phyloP scores from a whole-genome alignment of 2,329 filamentous ascomycete genomes.

The Colletotrichum sp. region DNA sequence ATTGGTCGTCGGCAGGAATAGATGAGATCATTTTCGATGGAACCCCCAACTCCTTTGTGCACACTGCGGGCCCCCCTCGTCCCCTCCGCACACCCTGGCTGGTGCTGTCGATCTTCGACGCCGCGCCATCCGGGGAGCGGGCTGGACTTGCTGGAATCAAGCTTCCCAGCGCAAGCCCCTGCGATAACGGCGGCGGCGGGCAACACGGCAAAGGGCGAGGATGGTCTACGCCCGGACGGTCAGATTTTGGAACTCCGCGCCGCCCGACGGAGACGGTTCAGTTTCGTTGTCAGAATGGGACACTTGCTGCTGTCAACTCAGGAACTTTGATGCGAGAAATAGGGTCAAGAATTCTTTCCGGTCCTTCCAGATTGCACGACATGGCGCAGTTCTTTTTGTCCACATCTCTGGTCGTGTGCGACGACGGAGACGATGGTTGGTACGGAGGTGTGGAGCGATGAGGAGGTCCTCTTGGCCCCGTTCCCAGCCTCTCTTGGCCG shows the following conservation, averaged over 20 bases:
- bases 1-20: background rate
- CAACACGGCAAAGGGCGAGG: background rate
- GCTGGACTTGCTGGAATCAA: background rate
- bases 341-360: background rate
- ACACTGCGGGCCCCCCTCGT: background rate
- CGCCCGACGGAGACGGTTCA: background rate
- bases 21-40: conserved; percentile 20
- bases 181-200: conserved; percentile 6
- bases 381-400: background rate
- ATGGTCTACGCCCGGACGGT: background rate
- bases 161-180: background rate
- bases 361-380: background rate
- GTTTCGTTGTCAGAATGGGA: background rate
- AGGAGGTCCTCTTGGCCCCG: background rate
- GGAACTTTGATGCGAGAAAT: background rate
- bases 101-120: conserved; percentile 10
- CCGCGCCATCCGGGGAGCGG: conserved; percentile 8
- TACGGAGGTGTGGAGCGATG: background rate
- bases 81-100: background rate
- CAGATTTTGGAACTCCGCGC: background rate
- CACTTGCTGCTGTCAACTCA: background rate
- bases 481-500: background rate
- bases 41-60: background rate
- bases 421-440: background rate
- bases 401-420: background rate